phyloP scores from a whole-genome alignment of 2,329 filamentous ascomycete species.

The Amphichorda felina region DNA sequence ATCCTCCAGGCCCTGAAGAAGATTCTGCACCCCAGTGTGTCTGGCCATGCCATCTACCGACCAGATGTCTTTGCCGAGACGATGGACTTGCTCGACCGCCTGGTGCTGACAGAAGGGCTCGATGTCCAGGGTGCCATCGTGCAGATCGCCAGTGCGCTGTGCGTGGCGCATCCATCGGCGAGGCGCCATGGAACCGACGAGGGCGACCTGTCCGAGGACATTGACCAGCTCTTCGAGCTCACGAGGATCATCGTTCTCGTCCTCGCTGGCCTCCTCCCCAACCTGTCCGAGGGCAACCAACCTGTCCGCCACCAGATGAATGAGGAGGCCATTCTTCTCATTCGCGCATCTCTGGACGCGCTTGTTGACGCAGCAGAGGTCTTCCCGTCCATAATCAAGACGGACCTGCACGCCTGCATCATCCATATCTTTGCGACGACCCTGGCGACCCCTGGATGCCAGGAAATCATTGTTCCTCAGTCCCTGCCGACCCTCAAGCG shows the following conservation, averaged over 20 bases:
- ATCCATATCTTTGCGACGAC: slow-evolving; percentile 94
- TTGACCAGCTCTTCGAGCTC: slow-evolving; percentile 94
- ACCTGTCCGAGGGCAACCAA: slow-evolving; percentile 56
- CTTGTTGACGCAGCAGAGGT: slow-evolving; percentile 91
- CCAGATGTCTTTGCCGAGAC: slow-evolving; percentile 94
- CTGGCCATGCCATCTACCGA: slow-evolving; percentile 91
- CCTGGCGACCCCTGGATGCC: slow-evolving; percentile 71
- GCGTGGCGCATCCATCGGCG: slow-evolving; percentile 83
- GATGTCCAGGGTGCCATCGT: slow-evolving; percentile 89
- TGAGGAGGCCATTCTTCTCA: slow-evolving; percentile 73
- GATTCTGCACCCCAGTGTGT: slow-evolving; percentile 87
- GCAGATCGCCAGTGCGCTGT: slow-evolving; percentile 82
- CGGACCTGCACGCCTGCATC: slow-evolving; percentile 90
- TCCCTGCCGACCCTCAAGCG: slow-evolving; percentile 84
- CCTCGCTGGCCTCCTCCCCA: slow-evolving; percentile 76
- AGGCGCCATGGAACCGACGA: slow-evolving; percentile 44
- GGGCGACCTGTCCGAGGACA: slow-evolving; percentile 83
- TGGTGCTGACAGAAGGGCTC: slow-evolving; percentile 82
- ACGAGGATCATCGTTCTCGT: slow-evolving; percentile 94
- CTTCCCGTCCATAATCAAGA: slow-evolving; percentile 93
- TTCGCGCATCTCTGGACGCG: slow-evolving; percentile 71
- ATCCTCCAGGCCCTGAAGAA: slow-evolving; percentile 89
- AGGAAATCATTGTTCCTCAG: slow-evolving; percentile 79
- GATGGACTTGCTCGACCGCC: slow-evolving; percentile 86
- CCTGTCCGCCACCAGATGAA: slow-evolving; percentile 66